Percentiles rank a stretch among this genome's conserved stretches.
Conservation (phyloP, 495 filamentous ascomycete species). For the Aspergillus diversus region DNA sequence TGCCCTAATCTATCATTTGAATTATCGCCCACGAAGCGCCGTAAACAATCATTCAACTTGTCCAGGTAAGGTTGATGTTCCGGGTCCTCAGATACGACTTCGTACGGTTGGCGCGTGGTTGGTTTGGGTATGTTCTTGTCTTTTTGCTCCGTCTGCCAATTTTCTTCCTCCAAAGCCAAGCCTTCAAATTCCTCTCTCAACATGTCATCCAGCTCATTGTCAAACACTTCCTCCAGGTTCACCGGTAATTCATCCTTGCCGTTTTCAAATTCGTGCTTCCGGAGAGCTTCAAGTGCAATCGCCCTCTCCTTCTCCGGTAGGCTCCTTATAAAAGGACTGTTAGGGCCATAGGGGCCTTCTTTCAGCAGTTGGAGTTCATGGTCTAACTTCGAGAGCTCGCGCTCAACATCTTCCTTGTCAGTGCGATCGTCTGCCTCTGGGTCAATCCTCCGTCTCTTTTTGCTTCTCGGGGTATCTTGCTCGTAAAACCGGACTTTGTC, state of each 20-base stretch:
- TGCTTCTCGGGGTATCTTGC: slow-evolving; percentile 40
- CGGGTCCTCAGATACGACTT: slow-evolving; percentile 27
- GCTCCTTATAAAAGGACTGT: slow-evolving; percentile 46
- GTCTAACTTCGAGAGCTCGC: slow-evolving; percentile 55
- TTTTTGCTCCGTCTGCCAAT: slow-evolving; percentile 32
- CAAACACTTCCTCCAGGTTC: slow-evolving; percentile 45
- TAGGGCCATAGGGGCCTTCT: slow-evolving; percentile 46
- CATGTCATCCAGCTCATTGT: slow-evolving; percentile 50
- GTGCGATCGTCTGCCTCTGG: slow-evolving; percentile 57
- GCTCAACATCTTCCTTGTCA: slow-evolving; percentile 48
- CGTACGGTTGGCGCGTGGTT: slow-evolving; percentile 26
- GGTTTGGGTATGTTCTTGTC: slow-evolving; percentile 27
- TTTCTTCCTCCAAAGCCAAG: slow-evolving; percentile 44
- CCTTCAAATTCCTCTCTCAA: slow-evolving; percentile 47
- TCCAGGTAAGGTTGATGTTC: slow-evolving; percentile 37
- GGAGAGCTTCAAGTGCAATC: slow-evolving; percentile 46
- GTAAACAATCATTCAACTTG: slow-evolving; percentile 38
- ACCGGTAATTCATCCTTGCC: slow-evolving; percentile 27
- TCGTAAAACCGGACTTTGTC: slow-evolving; percentile 52
- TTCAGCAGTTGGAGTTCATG: slow-evolving; percentile 54
- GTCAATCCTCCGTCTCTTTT: slow-evolving; percentile 42
- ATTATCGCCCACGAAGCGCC: slow-evolving; percentile 27
- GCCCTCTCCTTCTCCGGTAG: slow-evolving; percentile 45
- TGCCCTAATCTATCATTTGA: slow-evolving; percentile 34
- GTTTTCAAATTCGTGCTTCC: slow-evolving; percentile 44